phyloP scores from a whole-genome alignment of 129 eudicot species.

The Mikania micrantha region DNA sequence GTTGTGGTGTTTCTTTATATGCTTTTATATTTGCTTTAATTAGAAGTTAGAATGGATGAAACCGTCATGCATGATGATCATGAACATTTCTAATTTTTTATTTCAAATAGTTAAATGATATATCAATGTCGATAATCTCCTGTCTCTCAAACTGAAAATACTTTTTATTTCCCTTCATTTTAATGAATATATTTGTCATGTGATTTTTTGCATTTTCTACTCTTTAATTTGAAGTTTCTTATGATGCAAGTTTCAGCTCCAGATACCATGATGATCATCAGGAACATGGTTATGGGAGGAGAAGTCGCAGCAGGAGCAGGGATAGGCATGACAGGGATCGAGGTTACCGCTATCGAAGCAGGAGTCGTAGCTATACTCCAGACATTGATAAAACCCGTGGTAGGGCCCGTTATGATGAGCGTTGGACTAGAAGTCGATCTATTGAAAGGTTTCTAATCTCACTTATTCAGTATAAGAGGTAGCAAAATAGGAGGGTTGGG shows the following conservation, averaged over 20 bases:
- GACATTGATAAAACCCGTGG: conserved; percentile 46
- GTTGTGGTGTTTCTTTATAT: neutral
- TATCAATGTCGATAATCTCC: neutral
- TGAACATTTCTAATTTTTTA: neutral
- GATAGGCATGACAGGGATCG: conserved; percentile 49
- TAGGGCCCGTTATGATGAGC: conserved; percentile 39
- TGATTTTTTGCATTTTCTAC: neutral
- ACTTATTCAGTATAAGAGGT: neutral
- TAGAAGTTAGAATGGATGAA: no score
- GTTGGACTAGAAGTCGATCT: conserved; percentile 45
- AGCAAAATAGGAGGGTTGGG: neutral
- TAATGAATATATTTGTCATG: neutral
- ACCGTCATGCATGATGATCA: neutral
- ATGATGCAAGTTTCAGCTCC: conserved; percentile 14
- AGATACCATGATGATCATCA: conserved; percentile 46
- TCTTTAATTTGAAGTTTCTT: neutral
- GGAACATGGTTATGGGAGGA: conserved; percentile 41
- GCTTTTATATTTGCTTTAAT: neutral
- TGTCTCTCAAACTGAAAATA: neutral
- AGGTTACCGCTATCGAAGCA: conserved; percentile 39
- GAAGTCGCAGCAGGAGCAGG: conserved; percentile 58
- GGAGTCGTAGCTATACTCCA: conserved; percentile 63
- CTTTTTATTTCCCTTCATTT: neutral
- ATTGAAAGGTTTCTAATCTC: conserved; percentile 34
- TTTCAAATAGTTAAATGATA: neutral